Conservation (phyloP, 164 flowering plant genomes). For the Umbilicus rupestris region DNA sequence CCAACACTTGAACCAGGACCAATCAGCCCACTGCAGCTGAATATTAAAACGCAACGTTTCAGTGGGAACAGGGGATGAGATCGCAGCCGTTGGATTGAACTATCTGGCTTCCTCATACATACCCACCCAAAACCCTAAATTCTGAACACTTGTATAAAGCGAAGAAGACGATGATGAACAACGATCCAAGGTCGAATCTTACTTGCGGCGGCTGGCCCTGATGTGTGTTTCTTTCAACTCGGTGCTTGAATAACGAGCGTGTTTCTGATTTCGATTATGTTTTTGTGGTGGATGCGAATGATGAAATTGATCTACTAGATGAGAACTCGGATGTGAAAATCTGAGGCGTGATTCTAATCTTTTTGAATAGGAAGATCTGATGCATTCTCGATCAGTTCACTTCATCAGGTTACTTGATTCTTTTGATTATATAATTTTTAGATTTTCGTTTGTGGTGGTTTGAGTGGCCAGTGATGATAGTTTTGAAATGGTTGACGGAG, state of each 20-base stretch:
- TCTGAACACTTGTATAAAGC: neutral
- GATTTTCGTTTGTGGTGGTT: neutral
- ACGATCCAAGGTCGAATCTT: neutral
- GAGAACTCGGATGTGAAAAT: neutral
- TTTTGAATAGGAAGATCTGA: conserved; percentile 6
- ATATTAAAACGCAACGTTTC: neutral
- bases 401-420: too few relatives aligned
- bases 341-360: neutral
- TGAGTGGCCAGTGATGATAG: neutral
- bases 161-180: neutral
- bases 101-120: neutral
- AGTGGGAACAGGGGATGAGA: neutral
- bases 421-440: neutral
- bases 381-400: neutral
- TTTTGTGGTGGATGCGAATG: neutral
- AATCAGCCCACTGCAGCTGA: neutral
- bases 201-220: neutral
- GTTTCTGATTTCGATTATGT: too few relatives aligned
- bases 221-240: neutral
- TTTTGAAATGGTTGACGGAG: neutral
- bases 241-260: neutral
- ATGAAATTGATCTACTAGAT: neutral
- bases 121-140: neutral
- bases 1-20: neutral
- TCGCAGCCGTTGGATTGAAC: neutral